Evolutionary conservation across 208 protist genomes (phyloP), one percentile per base, ranked within the genome.

Genomic region (Leishmania lainsoni): DNA sequence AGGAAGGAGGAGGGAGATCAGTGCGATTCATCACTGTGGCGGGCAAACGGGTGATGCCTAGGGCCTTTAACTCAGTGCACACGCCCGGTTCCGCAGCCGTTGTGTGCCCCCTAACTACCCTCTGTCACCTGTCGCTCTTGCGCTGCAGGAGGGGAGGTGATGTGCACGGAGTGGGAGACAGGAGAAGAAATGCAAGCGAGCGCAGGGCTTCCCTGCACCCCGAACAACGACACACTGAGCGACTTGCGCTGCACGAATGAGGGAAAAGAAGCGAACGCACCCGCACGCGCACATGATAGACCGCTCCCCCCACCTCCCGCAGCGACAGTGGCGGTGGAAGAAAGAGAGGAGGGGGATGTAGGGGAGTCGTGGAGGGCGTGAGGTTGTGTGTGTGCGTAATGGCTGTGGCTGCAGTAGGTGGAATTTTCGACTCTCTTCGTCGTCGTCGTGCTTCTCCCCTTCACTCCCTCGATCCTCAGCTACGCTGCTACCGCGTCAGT

Each of bases 21-120:
- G n/a, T 10, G 58, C 26, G 49, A 77, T 16, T 56, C 54, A 83
- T 14, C 22, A 78, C 51, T 45, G 54, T 22, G 35, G 76, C 66
- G 39, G 29, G 16, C 12, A n/a, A 45, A n/a, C 9, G 2, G 14
- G 70, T 52, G 48, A 74, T 17, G 39, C 17, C 26, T 74, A 26
- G 61, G 29, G 29, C 29, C 29, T 2, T 22, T 29, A 42, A 0
- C 14, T 68, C 14, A 14, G 61, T 39, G 29, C 61, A 68, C 3
- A 5, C 32, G 61, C 17, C 61, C 35, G 61, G 20, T 29, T 68
- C 6, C 0, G 48, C 22, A 17, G 10, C 29, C 17, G 61, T 9
- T 14, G 29, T 29, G 16, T 14, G 29, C 39, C 8, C 61, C 26
- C 61, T 22, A 68, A 39, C 29, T 42, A 68, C 61, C 29, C 29